Base-by-base conservation (phyloP, 2,329 filamentous ascomycete species). In the Tolypocladium amazonense region DNA sequence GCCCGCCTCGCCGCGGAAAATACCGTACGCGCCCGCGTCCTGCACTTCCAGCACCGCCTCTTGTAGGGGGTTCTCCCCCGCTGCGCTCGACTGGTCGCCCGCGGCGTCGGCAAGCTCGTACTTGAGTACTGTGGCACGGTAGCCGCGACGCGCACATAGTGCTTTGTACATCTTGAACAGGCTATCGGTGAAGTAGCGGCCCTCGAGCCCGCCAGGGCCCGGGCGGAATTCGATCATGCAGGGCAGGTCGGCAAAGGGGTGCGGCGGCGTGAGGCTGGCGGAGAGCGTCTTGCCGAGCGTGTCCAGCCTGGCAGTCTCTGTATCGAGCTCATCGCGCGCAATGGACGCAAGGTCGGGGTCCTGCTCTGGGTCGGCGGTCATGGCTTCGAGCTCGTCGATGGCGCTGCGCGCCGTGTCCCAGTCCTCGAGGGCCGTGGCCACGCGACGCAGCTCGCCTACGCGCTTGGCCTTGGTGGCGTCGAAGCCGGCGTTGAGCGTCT, bases 221-320 rank as follows among this genome's bases (percentile, higher is more conserved):
- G 94, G 94, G 0, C 92, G 85, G 61, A 99, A 89, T 75, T 99
- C 94, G 50, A 99, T 76, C 63, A 99, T 81, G 72, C 93, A 97
- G 58, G 92, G 91, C 66, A 97, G 82, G 63, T 91, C 83, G 38
- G 90, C 90, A 71, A 97, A 99, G 3, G 92, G 90, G 71, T 99
- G 92, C 47, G 86, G 84, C 0, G 94, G 94, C 20, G 96, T 89
- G 58, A 99, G 81, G 54, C 89, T 86, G 27, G 82, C 84, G 33
- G 90, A 90, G 52, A 99, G 81, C 41, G 82, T 83, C 43, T 80
- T 80, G 0, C 86, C 85, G 33, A 95, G 81, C 0, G 75, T 70
- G 3, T 81, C 79, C 30, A 97, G 81, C 60, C 82, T 78, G 7
- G 79, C 74, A 20, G 81, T 77, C 14, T 90, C 91, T 3, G 81